Conservation (phyloP, 768 basidiomycete species). For the Podaxis pistillaris region DNA sequence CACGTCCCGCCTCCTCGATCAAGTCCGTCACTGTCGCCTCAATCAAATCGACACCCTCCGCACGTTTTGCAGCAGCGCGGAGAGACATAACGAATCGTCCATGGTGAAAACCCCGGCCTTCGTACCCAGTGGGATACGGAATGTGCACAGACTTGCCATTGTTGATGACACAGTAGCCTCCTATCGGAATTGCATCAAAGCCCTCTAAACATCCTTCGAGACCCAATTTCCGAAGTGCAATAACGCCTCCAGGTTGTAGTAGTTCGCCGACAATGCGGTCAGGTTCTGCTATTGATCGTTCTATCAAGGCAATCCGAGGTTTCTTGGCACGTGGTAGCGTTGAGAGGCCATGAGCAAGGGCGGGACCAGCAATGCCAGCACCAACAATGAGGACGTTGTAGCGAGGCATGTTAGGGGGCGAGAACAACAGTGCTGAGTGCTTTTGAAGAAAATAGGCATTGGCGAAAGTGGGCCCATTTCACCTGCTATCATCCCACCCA, state of each 20-base stretch:
- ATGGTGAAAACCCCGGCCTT: constrained; percentile 92
- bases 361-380: constrained; percentile 85
- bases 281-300: constrained; percentile 89
- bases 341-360: constrained; percentile 85
- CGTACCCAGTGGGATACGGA: constrained; percentile 73
- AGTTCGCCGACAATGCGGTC: constrained; percentile 98
- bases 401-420: constrained; percentile 7
- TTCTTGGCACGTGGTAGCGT: constrained; percentile 50
- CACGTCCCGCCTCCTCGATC: constrained; percentile 52
- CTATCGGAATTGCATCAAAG: constrained; percentile 82
- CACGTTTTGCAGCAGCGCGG: constrained; percentile 59
- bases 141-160: constrained; percentile 74
- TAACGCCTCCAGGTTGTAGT: constrained; percentile 89
- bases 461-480: constrained; percentile 11
- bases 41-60: constrained; percentile 70
- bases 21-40: constrained; percentile 84
- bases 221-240: constrained; percentile 74
- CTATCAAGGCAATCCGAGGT: constrained; percentile 79
- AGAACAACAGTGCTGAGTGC: not conserved
- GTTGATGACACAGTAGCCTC: constrained; percentile 85
- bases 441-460: not conserved
- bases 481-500: not conserved
- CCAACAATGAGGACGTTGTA: constrained; percentile 91
- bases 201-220: constrained; percentile 72
- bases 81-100: constrained; percentile 85